Conservation (phyloP, 352 stramenopile species). For the Phytophthora meadii region DNA sequence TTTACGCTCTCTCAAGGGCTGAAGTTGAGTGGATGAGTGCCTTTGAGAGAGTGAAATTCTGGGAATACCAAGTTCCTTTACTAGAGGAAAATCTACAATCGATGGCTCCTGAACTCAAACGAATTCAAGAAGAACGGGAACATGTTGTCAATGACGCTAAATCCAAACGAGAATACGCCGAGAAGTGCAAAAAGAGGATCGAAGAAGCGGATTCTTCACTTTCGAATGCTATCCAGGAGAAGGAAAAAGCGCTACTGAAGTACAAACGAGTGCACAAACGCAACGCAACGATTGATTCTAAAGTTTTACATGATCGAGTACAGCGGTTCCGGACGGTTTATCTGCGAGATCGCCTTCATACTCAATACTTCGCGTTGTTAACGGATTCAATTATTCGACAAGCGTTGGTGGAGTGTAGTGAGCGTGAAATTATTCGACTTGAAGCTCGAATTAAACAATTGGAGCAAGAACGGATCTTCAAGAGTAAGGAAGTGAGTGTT, state of each 20-base stretch:
- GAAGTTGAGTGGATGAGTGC: constrained; percentile 66
- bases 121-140: constrained; percentile 55
- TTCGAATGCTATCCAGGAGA: constrained; percentile 38
- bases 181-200: constrained; percentile 49
- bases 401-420: constrained; percentile 52
- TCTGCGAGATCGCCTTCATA: constrained; percentile 60
- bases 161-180: constrained; percentile 52
- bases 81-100: constrained; percentile 40
- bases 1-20: constrained; percentile 35
- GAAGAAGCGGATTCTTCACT: constrained; percentile 44
- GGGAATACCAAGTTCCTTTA: constrained; percentile 26
- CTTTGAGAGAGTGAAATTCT: constrained; percentile 49
- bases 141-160: constrained; percentile 65
- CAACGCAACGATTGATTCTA: constrained; percentile 73
- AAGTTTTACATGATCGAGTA: constrained; percentile 66
- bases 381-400: constrained; percentile 62
- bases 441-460: constrained; percentile 43
- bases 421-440: constrained; percentile 50
- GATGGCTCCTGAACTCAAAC: constrained; percentile 52
- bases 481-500: constrained; percentile 56
- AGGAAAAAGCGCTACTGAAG: constrained; percentile 39
- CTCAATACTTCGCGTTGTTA: constrained; percentile 63
- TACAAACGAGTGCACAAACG: constrained; percentile 58
- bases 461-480: constrained; percentile 49
- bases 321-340: constrained; percentile 75